These are phyloP conservation scores for Lasiodiplodia theobromae DNA, from an alignment of 2,329 filamentous ascomycete genomes.

Conservation along the genomic window DNA sequence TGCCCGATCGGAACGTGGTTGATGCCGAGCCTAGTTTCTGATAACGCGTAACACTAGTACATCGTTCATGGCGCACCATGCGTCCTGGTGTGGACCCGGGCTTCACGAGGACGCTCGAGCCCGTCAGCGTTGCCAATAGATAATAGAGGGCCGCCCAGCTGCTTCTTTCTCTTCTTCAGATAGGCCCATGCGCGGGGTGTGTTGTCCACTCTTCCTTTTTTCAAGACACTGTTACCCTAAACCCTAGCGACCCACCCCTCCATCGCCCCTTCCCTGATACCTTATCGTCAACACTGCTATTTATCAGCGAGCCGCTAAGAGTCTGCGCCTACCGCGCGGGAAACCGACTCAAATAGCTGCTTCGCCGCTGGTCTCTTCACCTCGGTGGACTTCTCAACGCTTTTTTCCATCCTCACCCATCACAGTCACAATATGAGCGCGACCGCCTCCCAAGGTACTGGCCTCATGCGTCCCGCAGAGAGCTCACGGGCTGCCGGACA, in stretches of 20 bases:
- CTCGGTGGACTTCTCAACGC: neutral
- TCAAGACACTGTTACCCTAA: slow-evolving; percentile 4
- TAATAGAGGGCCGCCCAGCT: neutral
- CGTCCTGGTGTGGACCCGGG: neutral
- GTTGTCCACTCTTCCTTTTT: neutral
- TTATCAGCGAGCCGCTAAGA: too few relatives aligned
- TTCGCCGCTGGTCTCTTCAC: neutral
- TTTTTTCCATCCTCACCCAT: neutral
- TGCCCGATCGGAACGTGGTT: slow-evolving; percentile 17
- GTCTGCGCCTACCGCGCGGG: neutral
- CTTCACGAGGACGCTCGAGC: slow-evolving; percentile 7
- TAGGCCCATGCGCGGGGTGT: neutral
- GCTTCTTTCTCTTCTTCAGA: neutral
- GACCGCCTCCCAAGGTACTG: neutral
- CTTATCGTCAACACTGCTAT: neutral
- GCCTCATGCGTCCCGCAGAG: neutral
- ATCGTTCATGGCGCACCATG: slow-evolving; percentile 9
- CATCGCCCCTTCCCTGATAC: neutral
- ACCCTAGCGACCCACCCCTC: neutral
- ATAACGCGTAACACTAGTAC: slow-evolving; percentile 24
- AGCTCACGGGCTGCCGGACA: neutral
- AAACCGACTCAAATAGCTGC: neutral
- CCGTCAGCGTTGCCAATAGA: slow-evolving; percentile 1
- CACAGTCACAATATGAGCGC: neutral
- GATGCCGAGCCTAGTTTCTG: slow-evolving; percentile 23